A percentile compares a stretch with the other conserved stretches of the same genome.
These are phyloP conservation scores for Talaromyces adpressus DNA, from an alignment of 495 filamentous ascomycete species.

Conservation along the genomic window DNA sequence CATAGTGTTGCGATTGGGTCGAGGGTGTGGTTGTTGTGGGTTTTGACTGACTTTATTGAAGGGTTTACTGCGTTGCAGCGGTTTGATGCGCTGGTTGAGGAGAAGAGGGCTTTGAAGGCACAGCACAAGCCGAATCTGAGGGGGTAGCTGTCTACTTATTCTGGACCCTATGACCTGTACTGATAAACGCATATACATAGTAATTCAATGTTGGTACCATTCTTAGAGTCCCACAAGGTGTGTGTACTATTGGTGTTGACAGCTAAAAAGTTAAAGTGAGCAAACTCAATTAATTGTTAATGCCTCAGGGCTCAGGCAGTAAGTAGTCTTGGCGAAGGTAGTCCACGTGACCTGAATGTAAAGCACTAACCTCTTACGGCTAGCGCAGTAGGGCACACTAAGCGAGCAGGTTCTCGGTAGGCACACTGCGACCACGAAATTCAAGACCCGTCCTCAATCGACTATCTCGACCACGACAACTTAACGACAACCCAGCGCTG, in stretches of 20 bases:
- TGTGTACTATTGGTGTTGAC: neutral
- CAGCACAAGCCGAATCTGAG: conserved; percentile 15
- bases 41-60: conserved; percentile 50
- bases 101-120: conserved; percentile 39
- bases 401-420: conserved; percentile 18
- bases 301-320: neutral
- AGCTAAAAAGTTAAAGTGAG: neutral
- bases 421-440: conserved; percentile 44
- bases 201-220: neutral
- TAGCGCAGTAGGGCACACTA: conserved; percentile 10
- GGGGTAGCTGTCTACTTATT: neutral
- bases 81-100: conserved; percentile 48
- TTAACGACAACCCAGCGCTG: conserved; percentile 38
- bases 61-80: conserved; percentile 47
- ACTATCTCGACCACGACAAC: conserved; percentile 31
- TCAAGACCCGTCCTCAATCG: conserved; percentile 31
- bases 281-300: neutral
- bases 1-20: conserved; percentile 48
- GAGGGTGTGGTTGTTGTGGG: conserved; percentile 56
- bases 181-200: neutral
- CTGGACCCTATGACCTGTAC: neutral
- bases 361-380: neutral
- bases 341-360: neutral
- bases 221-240: neutral
- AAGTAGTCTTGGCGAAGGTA: neutral